Conservation (phyloP, 2,329 filamentous ascomycete genomes). For the Monosporascus sp. region DNA sequence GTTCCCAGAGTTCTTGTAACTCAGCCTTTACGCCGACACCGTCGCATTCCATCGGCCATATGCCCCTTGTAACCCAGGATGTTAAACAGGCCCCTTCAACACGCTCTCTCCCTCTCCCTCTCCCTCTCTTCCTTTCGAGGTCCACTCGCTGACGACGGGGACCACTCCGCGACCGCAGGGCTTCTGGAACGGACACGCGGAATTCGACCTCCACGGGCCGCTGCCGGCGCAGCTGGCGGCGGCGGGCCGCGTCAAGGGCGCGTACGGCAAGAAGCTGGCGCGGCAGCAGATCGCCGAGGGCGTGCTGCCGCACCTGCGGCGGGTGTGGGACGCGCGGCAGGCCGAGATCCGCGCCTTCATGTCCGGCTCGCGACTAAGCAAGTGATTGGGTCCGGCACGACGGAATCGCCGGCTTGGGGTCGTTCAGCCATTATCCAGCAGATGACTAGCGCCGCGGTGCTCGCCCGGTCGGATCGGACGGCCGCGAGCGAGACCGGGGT, state of each 20-base stretch:
- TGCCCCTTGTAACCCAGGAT: too few species aligned
- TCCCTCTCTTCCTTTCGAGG: background rate
- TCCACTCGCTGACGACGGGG: background rate
- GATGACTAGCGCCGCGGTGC: too few species aligned
- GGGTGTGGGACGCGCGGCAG: conserved; percentile 17
- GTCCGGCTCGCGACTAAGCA: too few species aligned
- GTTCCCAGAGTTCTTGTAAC: background rate
- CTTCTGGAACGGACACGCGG: conserved; percentile 32
- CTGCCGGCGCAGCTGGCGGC: conserved; percentile 5
- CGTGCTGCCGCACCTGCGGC: conserved; percentile 32
- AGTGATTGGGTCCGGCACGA: too few species aligned
- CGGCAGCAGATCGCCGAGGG: conserved; percentile 34
- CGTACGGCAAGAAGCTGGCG: conserved; percentile 30
- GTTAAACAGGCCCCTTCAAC: too few species aligned
- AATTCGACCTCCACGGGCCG: conserved; percentile 22
- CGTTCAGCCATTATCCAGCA: too few species aligned
- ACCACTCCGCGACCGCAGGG: background rate
- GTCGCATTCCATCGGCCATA: background rate
- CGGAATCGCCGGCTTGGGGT: too few species aligned
- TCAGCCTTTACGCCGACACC: background rate
- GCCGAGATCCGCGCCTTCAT: conserved; percentile 9
- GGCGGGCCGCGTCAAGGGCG: conserved; percentile 13
- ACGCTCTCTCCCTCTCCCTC: background rate
- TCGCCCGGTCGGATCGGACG: too few species aligned
- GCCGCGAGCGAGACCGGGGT: too few species aligned